Conservation (phyloP, 768 basidiomycete species). For the Kwoniella europaea region DNA sequence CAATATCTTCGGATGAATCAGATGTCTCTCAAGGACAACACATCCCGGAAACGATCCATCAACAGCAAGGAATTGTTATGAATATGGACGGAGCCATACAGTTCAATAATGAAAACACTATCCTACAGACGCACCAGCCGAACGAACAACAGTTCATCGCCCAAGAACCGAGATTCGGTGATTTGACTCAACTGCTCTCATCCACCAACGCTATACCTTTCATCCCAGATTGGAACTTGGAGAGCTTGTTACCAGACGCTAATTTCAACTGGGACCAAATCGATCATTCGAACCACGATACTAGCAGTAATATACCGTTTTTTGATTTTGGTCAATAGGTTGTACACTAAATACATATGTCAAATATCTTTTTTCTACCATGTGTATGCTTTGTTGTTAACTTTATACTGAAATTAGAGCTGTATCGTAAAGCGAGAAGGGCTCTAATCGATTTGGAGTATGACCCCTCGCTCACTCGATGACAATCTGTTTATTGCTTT, state of each 20-base stretch:
- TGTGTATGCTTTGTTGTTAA: too few species aligned
- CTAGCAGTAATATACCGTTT: constrained; percentile 2
- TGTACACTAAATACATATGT: neutral
- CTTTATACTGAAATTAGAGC: too few species aligned
- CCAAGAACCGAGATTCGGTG: constrained; percentile 15
- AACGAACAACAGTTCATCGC: neutral
- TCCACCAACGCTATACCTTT: constrained; percentile 28
- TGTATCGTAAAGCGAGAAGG: too few species aligned
- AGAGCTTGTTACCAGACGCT: constrained; percentile 11
- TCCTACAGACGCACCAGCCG: neutral
- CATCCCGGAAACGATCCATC: neutral
- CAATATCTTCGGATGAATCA: constrained; percentile 2
- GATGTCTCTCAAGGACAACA: neutral
- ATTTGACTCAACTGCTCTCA: constrained; percentile 19
- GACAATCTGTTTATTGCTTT: neutral
- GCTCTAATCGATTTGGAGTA: too few species aligned
- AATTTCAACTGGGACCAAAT: constrained; percentile 18
- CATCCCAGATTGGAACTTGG: constrained; percentile 23
- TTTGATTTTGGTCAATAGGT: neutral
- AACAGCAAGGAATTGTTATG: neutral
- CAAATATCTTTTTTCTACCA: too few species aligned
- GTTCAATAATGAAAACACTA: neutral
- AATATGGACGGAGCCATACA: neutral
- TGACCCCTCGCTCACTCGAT: too few species aligned
- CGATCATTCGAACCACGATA: neutral